Evolutionary conservation across 495 filamentous ascomycete genomes (phyloP).

Genomic region (Oleoguttula mirabilis): DNA sequence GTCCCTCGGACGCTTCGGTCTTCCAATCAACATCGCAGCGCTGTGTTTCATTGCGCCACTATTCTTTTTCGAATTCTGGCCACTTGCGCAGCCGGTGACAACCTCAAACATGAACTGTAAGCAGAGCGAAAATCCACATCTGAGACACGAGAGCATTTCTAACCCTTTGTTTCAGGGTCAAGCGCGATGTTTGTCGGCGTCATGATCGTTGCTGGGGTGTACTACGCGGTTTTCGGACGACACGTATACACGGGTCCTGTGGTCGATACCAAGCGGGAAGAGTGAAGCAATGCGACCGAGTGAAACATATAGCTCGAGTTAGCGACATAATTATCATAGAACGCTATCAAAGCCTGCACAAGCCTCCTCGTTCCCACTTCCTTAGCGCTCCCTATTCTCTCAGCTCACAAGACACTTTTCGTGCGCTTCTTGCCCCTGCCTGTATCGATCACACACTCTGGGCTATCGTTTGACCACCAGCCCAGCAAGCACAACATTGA

Average conservation of each 20-base stretch:
- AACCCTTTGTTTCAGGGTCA: background rate
- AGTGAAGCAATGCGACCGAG: no score
- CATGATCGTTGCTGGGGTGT: conserved; percentile 1
- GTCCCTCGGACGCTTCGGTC: conserved; percentile 7
- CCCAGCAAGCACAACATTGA: no score
- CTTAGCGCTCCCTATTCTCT: no score
- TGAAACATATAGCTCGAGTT: no score
- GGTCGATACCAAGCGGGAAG: conserved; percentile 19
- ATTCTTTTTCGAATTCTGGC: conserved; percentile 10
- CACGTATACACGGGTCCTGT: conserved; percentile 4
- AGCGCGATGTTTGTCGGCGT: conserved; percentile 9
- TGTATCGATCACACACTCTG: no score
- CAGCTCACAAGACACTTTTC: no score
- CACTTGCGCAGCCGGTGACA: background rate
- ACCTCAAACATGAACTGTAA: conserved; percentile 8
- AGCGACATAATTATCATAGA: no score
- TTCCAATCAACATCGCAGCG: conserved; percentile 8
- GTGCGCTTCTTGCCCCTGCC: no score
- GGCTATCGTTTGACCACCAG: no score
- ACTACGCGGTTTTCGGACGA: conserved; percentile 4
- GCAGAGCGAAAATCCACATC: background rate
- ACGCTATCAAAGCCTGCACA: no score
- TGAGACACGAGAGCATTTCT: background rate
- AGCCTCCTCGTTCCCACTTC: no score
- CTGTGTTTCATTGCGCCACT: conserved; percentile 11